Percentiles rank a stretch among this genome's conserved stretches.
These are phyloP conservation scores for Ogataea nitratoaversa DNA, from an alignment of 805 yeast species.

Conservation along the genomic window DNA sequence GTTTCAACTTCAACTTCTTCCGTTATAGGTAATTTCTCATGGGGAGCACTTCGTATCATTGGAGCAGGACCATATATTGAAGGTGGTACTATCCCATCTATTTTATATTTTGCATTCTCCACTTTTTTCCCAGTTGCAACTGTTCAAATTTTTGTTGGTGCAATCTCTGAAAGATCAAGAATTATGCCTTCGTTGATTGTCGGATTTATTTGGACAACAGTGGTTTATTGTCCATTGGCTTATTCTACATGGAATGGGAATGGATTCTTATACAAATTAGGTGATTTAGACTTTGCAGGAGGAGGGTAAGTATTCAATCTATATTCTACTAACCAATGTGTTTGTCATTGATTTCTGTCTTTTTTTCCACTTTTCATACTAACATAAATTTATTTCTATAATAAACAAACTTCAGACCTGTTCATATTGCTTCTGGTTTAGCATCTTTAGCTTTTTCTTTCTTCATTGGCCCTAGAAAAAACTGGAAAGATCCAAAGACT, in stretches of 20 bases:
- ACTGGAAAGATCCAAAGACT: constrained; percentile 28
- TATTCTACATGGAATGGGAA: constrained; percentile 43
- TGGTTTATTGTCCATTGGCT: constrained; percentile 42
- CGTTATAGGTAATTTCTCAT: constrained; percentile 33
- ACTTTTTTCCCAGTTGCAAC: constrained; percentile 46
- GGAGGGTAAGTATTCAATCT: constrained; percentile 29
- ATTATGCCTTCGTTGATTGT: constrained; percentile 38
- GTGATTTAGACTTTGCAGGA: constrained; percentile 45
- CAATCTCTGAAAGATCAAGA: constrained; percentile 41
- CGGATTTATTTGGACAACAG: constrained; percentile 37
- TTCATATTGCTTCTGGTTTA: constrained; percentile 42
- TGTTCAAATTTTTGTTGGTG: constrained; percentile 43
- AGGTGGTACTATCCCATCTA: constrained; percentile 47
- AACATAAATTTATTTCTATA: too few species aligned
- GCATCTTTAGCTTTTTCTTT: constrained; percentile 39
- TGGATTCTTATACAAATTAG: constrained; percentile 43
- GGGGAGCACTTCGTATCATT: constrained; percentile 37
- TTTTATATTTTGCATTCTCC: constrained; percentile 40
- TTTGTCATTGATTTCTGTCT: too few species aligned
- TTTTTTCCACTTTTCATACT: neutral
- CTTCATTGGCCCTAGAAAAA: constrained; percentile 39
- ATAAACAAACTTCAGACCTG: constrained; percentile 39
- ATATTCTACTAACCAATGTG: too few species aligned
- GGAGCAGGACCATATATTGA: constrained; percentile 37
- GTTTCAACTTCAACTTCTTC: constrained; percentile 31